These are phyloP conservation scores for Claviceps humidiphila DNA, from an alignment of 2,329 filamentous ascomycete genomes.

Conservation along the genomic window DNA sequence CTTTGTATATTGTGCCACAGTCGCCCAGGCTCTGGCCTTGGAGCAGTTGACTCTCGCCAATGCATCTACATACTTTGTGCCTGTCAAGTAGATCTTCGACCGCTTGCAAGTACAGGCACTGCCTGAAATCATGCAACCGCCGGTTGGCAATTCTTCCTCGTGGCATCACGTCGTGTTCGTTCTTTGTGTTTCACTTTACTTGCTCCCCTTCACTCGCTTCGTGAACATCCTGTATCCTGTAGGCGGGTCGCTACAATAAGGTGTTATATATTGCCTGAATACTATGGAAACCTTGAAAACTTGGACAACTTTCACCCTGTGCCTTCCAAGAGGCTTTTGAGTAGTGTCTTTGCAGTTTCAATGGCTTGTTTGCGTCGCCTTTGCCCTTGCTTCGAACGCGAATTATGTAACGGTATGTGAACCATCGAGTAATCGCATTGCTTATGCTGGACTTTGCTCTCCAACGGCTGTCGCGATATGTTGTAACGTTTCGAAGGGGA, in stretches of 20 bases:
- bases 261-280: conserved; percentile 10
- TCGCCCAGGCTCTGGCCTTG: conserved; percentile 5
- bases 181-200: conserved; percentile 6
- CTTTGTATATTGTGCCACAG: conserved; percentile 6
- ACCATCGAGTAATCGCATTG: conserved; percentile 4
- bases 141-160: conserved; percentile 7
- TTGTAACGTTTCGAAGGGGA: not conserved
- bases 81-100: not conserved
- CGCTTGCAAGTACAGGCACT: not conserved
- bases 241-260: conserved; percentile 5
- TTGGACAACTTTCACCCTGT: conserved; percentile 18
- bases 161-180: conserved; percentile 6
- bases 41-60: conserved; percentile 8
- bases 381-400: conserved; percentile 25
- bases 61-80: not conserved
- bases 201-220: not conserved
- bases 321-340: conserved; percentile 28
- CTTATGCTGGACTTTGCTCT: not conserved
- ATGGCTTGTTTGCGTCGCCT: conserved; percentile 31
- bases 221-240: conserved; percentile 1
- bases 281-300: conserved; percentile 21
- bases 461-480: not conserved
- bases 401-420: conserved; percentile 25
- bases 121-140: conserved; percentile 6
- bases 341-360: conserved; percentile 33